Base-by-base conservation (phyloP, 495 filamentous ascomycete species). In the Aspergillus steynii region DNA sequence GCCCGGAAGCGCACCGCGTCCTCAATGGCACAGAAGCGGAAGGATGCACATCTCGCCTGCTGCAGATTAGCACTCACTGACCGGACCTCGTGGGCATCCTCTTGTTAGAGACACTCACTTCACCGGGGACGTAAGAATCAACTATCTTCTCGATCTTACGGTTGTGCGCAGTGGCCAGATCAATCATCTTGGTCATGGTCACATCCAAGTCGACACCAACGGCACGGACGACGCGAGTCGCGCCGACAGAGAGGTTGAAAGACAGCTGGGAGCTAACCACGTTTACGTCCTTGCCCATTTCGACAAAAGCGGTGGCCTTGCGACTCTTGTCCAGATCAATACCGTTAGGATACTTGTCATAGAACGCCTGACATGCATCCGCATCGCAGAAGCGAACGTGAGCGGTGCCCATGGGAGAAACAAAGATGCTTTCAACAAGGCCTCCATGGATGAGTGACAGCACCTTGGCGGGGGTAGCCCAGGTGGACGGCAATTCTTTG, bases 391-490 rank as follows among this genome's bases (percentile, higher is more conserved):
- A 85, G 42, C 71, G 67, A 15, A 83, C 61, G 15, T 71, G 61
- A 15, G 76, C 75, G 27, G 53, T 66, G 8, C 64, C 67, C 6
- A 61, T 29, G 4, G 62, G 52, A 52, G 61, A 60, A 3, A 69
- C 29, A 15, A 37, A 51, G 31, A 63, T 52, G 50, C 70, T 72
- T 51, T 83, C 82, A 25, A 85, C 55, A 12, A 65, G 42, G 15
- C 81, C 82, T 6, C 79, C 80, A 51, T 77, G 74, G 4, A 83
- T 66, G 4, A 83, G 63, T 2, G 73, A 71, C 5, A 81, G 63
- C 31, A 82, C 60, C 51, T 77, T 70, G 46, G 68, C 61, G 3
- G 77, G 59, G 27, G 55, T 71, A 15, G 53, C 64, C n/a, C 69
- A 68, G 48, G 61, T 61, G 8, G 63, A 51, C 0, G 80, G 74